Evolutionary conservation across 345 rosid genomes (phyloP).

Genomic region (Noccaea caerulescens): DNA sequence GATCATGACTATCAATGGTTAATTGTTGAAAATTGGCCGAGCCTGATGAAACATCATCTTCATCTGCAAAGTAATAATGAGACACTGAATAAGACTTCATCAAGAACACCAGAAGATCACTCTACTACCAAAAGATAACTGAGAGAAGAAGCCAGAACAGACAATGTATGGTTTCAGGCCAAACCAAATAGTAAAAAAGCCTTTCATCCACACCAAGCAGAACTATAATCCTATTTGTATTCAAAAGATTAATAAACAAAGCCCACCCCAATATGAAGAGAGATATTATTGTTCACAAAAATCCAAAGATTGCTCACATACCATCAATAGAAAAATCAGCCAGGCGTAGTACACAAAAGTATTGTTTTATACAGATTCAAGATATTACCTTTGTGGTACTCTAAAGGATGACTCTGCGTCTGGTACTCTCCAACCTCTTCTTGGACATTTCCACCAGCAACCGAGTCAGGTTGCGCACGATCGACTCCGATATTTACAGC

Average conservation of each 20-base stretch:
- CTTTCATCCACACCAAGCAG: no score
- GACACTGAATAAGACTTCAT: constrained; percentile 8
- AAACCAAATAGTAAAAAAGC: constrained; percentile 14
- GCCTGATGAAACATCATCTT: constrained; percentile 58
- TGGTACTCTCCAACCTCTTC: constrained; percentile 70
- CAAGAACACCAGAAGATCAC: constrained; percentile 19
- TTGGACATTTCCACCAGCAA: constrained; percentile 60
- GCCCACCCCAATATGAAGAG: background rate
- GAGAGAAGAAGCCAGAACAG: constrained; percentile 21
- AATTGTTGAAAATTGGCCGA: constrained; percentile 63
- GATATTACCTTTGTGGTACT: constrained; percentile 61
- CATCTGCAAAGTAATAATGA: constrained; percentile 54
- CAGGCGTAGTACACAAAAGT: background rate
- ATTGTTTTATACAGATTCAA: constrained; percentile 1
- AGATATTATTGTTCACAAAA: background rate
- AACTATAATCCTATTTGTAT: no score
- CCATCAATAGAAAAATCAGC: background rate
- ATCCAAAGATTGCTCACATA: constrained; percentile 11
- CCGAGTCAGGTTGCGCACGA: constrained; percentile 56
- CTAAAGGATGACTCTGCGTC: constrained; percentile 60
- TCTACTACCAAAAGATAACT: constrained; percentile 28
- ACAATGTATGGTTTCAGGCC: constrained; percentile 2
- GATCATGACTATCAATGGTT: constrained; percentile 61
- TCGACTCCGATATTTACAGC: constrained; percentile 49
- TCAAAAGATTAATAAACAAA: no score